Evolutionary conservation across 257 asterid species (phyloP).

Genomic region (Pogostemon cablin): DNA sequence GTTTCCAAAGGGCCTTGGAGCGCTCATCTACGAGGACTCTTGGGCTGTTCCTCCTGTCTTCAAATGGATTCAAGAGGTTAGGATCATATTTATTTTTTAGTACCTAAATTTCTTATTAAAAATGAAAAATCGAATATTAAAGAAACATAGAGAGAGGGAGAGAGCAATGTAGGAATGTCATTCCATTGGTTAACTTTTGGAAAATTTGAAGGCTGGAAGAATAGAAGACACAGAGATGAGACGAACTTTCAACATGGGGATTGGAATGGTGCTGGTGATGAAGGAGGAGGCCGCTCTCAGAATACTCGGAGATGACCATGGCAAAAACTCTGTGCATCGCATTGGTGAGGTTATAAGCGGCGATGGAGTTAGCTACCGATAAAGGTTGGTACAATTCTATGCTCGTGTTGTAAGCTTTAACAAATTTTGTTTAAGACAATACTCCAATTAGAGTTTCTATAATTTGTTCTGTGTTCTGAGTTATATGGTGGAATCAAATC

Average conservation of each 20-base stretch:
- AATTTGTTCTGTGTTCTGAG: neutral
- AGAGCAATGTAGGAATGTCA: too few species aligned
- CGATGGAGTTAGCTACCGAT: conserved; percentile 65
- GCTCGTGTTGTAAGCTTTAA: neutral
- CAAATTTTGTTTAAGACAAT: neutral
- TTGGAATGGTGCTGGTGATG: conserved; percentile 90
- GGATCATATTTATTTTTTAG: neutral
- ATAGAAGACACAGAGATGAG: conserved; percentile 84
- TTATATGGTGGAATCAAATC: neutral
- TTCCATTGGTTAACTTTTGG: neutral
- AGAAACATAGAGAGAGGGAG: too few species aligned
- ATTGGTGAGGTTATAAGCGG: conserved; percentile 73
- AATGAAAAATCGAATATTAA: too few species aligned
- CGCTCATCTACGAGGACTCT: conserved; percentile 61
- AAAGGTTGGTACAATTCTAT: neutral
- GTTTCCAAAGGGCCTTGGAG: conserved; percentile 89
- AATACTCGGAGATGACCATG: conserved; percentile 48
- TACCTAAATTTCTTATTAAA: too few species aligned
- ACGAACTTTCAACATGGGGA: conserved; percentile 93
- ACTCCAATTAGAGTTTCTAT: neutral
- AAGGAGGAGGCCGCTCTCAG: conserved; percentile 63
- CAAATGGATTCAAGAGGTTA: conserved; percentile 94
- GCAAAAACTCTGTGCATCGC: conserved; percentile 35
- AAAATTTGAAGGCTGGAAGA: conserved; percentile 61
- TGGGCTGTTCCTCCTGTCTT: conserved; percentile 84